These are phyloP conservation scores for Fonsecaea pedrosoi DNA, from an alignment of 2,329 filamentous ascomycete genomes.

Conservation along the genomic window DNA sequence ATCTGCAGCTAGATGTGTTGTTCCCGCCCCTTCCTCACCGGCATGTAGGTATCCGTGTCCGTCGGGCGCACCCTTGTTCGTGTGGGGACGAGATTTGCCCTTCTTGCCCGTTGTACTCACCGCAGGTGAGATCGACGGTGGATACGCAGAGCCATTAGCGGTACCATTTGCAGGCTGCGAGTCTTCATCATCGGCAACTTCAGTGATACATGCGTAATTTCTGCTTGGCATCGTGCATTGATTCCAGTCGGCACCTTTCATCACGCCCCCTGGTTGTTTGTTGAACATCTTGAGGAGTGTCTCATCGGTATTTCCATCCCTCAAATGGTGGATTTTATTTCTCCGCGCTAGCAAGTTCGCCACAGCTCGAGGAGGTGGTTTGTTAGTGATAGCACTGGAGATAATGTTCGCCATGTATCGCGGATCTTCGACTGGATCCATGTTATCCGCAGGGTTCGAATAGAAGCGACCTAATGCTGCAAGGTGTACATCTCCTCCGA, in stretches of 20 bases:
- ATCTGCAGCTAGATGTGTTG: slow-evolving; percentile 74
- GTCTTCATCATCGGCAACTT: slow-evolving; percentile 48
- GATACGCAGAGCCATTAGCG: slow-evolving; percentile 30
- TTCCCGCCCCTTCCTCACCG: slow-evolving; percentile 81
- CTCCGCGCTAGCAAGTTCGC: slow-evolving; percentile 68
- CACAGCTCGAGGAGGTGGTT: slow-evolving; percentile 68
- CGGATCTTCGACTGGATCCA: slow-evolving; percentile 64
- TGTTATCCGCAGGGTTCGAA: slow-evolving; percentile 63
- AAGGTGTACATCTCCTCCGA: slow-evolving; percentile 67
- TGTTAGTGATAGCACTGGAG: slow-evolving; percentile 71
- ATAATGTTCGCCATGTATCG: slow-evolving; percentile 70
- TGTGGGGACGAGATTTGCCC: slow-evolving; percentile 34
- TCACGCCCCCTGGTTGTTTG: slow-evolving; percentile 62
- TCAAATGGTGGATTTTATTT: slow-evolving; percentile 70
- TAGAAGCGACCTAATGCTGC: slow-evolving; percentile 70
- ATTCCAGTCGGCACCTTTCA: slow-evolving; percentile 75
- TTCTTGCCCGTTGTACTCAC: slow-evolving; percentile 32
- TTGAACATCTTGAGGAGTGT: slow-evolving; percentile 69
- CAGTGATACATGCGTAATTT: slow-evolving; percentile 69
- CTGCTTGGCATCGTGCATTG: slow-evolving; percentile 80
- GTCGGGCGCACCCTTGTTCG: slow-evolving; percentile 55
- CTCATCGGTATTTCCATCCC: slow-evolving; percentile 67
- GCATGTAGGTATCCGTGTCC: slow-evolving; percentile 74
- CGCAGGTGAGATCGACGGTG: neutral
- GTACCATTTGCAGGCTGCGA: slow-evolving; percentile 36